Evolutionary conservation across 2,329 filamentous ascomycete genomes (phyloP), one percentile per base, ranked within the genome.

Genomic region (Arthroderma uncinatum): DNA sequence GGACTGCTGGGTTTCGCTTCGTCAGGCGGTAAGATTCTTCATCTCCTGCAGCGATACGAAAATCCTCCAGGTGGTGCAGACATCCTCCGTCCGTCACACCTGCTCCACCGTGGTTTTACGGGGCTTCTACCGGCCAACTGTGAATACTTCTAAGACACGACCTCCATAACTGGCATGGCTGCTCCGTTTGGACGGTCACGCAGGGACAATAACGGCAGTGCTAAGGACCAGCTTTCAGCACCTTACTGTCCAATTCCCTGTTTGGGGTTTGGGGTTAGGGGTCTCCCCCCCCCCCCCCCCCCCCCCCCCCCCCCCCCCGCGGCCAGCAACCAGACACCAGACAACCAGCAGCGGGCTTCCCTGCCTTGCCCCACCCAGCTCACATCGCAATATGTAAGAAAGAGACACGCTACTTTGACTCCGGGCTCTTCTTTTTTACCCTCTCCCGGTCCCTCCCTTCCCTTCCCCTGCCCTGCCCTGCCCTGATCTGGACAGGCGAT

Each of bases 21-120:
- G 44, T 50, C 44, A 50, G 42, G 44, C 44, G 4, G 23, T 50
- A 50, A 33, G 44, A 50, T 50, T 50, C 44, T 50, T 50, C 44
- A 50, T 50, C 44, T 30, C 23, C 23, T 50, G 44, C 44, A 10
- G 30, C 25, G 44, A 50, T 50, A 50, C 44, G 44, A 33, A 25
- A 8, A 50, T 12, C 12, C 33, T 34, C n/a, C n/a, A n/a, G 33
- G 6, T 34, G 33, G 33, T 34, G 33, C 33, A 34, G 33, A 34
- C 33, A 34, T 34, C 33, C 33, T 34, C 33, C n/a, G n/a, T n/a
- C n/a, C n/a, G n/a, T n/a, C n/a, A n/a, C n/a, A n/a, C n/a, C n/a
- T n/a, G 19, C 21, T 44, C 40, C 21, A 23, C 40, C 21, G 40
- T n/a, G n/a, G n/a, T n/a, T 39, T 39, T 6, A 16, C n/a, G 21